phyloP scores from a whole-genome alignment of 768 basidiomycete species.

The Kondoa subrosea region DNA sequence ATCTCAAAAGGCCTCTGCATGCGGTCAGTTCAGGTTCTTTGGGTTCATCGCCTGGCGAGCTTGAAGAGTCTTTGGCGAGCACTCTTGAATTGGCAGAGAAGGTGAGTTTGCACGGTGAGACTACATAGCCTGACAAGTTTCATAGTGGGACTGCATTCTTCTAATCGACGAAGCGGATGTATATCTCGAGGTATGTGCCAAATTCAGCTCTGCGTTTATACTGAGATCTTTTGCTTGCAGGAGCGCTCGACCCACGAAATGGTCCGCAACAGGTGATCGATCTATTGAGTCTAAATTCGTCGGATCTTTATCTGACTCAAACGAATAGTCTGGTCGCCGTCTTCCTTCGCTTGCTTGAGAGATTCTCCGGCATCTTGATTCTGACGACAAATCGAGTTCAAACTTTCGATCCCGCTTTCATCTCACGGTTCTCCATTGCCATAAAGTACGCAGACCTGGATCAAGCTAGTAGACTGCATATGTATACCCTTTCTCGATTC shows the following conservation, averaged over 20 bases:
- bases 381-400: constrained; percentile 20
- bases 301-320: neutral
- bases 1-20: constrained; percentile 19
- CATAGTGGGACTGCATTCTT: neutral
- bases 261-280: constrained; percentile 1
- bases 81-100: constrained; percentile 16
- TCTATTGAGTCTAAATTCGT: neutral
- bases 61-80: constrained; percentile 4
- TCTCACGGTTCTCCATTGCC: constrained; percentile 18
- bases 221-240: too few species aligned
- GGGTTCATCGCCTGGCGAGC: neutral
- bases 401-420: constrained; percentile 20
- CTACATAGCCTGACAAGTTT: neutral
- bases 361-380: constrained; percentile 12
- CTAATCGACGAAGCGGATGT: constrained; percentile 14
- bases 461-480: neutral
- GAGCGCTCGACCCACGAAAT: too few species aligned
- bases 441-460: constrained; percentile 18
- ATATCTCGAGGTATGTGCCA: constrained; percentile 11
- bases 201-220: too few species aligned
- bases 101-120: neutral
- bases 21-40: constrained; percentile 12
- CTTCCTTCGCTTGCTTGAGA: constrained; percentile 15
- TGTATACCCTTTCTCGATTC: neutral
- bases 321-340: too few species aligned